Evolutionary conservation across 75 land plant species (phyloP), one percentile per base, ranked within the genome.

Genomic region (Cupressus sempervirens): DNA sequence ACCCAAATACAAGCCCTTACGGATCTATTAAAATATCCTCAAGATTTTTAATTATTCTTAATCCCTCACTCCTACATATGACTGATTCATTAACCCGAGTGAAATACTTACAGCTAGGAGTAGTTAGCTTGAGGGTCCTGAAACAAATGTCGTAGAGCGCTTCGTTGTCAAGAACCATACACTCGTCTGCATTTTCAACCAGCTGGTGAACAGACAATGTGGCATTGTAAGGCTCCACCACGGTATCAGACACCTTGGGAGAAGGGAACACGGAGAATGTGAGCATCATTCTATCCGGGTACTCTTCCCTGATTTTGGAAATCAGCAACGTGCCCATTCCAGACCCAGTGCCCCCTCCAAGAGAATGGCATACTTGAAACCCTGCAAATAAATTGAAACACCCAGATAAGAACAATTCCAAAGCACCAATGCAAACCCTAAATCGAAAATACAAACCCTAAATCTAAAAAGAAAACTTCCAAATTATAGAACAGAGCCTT

Each of bases 141-240:
- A 92, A 92, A 90, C 93, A 90, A 18, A 90, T 90, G 40, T 92
- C 92, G 26, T 90, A 92, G 41, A 90, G 88, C 54, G 89, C 89
- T 74, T 88, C 89, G 35, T 88, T 88, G 80, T 88, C 89, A 7
- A 88, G 84, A 36, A 80, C 89, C 92, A 91, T 92, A 77, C 92
- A 92, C 74, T 92, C 92, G 75, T 92, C 93, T 20, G 93, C 92
- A 82, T 92, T 91, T 56, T 92, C 93, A 8, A 93, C 93, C 13
- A 93, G 89, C 85, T 92, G 93, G 35, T 93, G 94, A 32, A 92
- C 93, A 34, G 94, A 93, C 30, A 93, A 77, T 4, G 93, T 92
- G 3, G 93, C 93, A 83, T 93, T 93, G 87, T 91, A 89, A 43
- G 91, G 88, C 86, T 89, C 88, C 77, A 91, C 91, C 29, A 88